Evolutionary conservation across 139 green algal genomes (phyloP), one percentile per base, ranked within the genome.

Genomic region (Chlamydomonas schloesseri): DNA sequence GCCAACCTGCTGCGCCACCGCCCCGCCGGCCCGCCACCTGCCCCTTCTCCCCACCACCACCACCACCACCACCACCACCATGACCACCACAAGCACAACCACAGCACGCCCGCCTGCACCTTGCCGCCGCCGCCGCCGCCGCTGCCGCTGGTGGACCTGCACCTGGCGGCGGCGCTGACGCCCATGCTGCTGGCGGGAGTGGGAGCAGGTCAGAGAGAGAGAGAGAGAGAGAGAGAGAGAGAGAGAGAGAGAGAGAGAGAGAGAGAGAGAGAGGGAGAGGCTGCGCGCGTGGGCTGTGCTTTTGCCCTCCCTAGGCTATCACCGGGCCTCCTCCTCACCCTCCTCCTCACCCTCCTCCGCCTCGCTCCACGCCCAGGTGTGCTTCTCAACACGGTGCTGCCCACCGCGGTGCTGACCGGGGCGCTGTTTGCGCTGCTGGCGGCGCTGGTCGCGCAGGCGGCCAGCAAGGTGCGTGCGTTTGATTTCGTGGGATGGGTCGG

Each of bases 181-280:
- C 91, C 89, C 1, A 31, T 84, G 21, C 82, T 94, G 31, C 89
- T 94, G 47, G 67, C 92, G 46, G 91, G 91, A 6, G 74, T 75
- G 23, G 74, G 68, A 4, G 70, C 83, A 33, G 89, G 89, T 88
- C 31, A 0, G 65, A 13, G 57, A 10, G 11, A n/a, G n/a, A n/a
- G n/a, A n/a, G n/a, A n/a, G n/a, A n/a, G n/a, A n/a, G n/a, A n/a
- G n/a, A n/a, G n/a, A n/a, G n/a, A n/a, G n/a, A n/a, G n/a, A n/a
- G n/a, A n/a, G n/a, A n/a, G n/a, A n/a, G n/a, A n/a, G n/a, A n/a
- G n/a, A n/a, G n/a, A n/a, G n/a, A n/a, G n/a, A n/a, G n/a, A n/a
- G n/a, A n/a, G n/a, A n/a, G n/a, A n/a, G n/a, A n/a, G n/a, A n/a
- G n/a, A n/a, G n/a, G n/a, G n/a, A n/a, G n/a, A n/a, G n/a, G n/a